Evolutionary conservation across 768 basidiomycete genomes (phyloP).

Genomic region (Podaxis sp.): DNA sequence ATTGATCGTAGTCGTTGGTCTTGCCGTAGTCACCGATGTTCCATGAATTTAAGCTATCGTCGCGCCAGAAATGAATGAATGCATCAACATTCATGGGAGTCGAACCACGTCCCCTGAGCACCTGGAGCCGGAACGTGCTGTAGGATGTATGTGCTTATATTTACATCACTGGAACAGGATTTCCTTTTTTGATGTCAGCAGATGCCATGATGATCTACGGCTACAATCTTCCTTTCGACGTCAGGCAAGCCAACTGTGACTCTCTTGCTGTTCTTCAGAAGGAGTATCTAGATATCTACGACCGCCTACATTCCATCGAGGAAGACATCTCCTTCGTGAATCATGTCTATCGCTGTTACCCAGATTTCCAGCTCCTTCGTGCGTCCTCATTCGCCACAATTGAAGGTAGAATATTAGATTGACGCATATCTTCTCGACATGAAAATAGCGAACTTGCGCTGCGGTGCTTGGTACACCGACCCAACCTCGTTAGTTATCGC

Average conservation of each 20-base stretch:
- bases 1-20: background rate
- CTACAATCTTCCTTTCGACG: background rate
- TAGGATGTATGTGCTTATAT: too few relatives aligned
- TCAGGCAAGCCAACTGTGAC: slow-evolving; percentile 13
- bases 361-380: slow-evolving; percentile 58
- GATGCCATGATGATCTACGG: too few relatives aligned
- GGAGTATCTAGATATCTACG: slow-evolving; percentile 77
- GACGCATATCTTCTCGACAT: background rate
- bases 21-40: background rate
- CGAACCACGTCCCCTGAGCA: too few relatives aligned
- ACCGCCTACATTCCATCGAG: slow-evolving; percentile 83
- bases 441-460: slow-evolving; percentile 79
- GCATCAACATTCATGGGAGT: too few relatives aligned
- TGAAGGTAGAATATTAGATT: background rate
- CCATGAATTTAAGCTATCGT: slow-evolving; percentile 70
- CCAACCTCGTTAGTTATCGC: slow-evolving; percentile 53
- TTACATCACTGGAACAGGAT: too few relatives aligned
- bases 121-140: too few relatives aligned
- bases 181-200: too few relatives aligned
- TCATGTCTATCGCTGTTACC: slow-evolving; percentile 41
- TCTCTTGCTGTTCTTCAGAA: slow-evolving; percentile 57
- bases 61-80: slow-evolving; percentile 36
- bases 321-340: slow-evolving; percentile 75
- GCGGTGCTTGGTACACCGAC: slow-evolving; percentile 92
- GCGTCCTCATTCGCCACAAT: slow-evolving; percentile 5